Base-by-base conservation (phyloP, 768 basidiomycete genomes). In the Suillus decipiens region DNA sequence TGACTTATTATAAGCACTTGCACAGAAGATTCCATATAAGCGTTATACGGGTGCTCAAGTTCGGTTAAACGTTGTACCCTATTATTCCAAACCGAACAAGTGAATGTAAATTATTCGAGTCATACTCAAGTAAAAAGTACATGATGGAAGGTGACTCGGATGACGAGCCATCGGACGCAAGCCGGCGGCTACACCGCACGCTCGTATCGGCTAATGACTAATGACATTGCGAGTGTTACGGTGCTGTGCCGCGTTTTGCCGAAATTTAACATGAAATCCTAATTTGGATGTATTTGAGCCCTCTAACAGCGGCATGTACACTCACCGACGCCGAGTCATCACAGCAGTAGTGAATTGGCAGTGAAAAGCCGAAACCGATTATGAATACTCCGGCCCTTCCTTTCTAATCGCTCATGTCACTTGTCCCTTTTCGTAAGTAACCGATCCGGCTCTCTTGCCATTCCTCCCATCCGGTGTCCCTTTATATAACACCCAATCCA, bases 371-470 rank as follows among this genome's bases (percentile, higher is more conserved):
- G 31, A 53, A 33, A 34, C 14, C 51, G 51, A 53, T 53, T 53
- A 53, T 53, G 51, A 31, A 53, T 34, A n/a, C 33, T 12, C 51
- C 51, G 31, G 31, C 51, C 51, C 51, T 39, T 22, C 62, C 63
- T 74, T 75, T 67, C 69, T 76, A 74, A 73, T 73, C 70, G 61
- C 61, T 61, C 56, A 64, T 63, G 66, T 66, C 71, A 66, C 60
- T 58, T 72, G 43, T 67, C 75, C 72, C 54, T 65, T 72, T 74
- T 63, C 59, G 73, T 72, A 64, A 64, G 56, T 66, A 50, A 66
- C 75, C 75, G 75, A 76, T 74, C 73, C 73, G 75, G 75, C 75
- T 69, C 77, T 73, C 67, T 69, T 50, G 15, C 69, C 61, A 41
- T 58, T 63, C 68, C 70, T 41, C 39, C 24, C 56, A 57, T 41